Percentiles rank a stretch among this genome's conserved stretches.
phyloP scores from a whole-genome alignment of 177 flowering plant species.

The Vitis hybrid region DNA sequence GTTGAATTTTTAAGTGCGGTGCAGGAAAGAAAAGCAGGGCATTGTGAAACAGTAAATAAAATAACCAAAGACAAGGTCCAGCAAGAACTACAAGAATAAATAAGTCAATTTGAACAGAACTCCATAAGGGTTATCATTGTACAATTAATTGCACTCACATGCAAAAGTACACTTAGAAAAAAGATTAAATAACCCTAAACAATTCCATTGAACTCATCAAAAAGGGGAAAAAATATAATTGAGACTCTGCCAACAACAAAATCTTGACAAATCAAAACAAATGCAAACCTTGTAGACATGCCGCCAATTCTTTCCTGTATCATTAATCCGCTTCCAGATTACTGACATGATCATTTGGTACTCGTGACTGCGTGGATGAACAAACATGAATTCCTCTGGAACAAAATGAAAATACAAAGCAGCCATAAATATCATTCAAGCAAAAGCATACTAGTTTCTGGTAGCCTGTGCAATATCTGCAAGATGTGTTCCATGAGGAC shows the following conservation, averaged over 20 bases:
- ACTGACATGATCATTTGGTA: conserved; percentile 95
- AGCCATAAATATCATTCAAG: not conserved
- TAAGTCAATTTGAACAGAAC: too few relatives aligned
- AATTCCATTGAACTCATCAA: not conserved
- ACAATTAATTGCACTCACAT: not conserved
- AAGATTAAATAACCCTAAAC: not conserved
- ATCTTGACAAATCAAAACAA: not conserved
- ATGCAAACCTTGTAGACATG: conserved; percentile 92
- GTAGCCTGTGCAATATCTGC: conserved; percentile 96
- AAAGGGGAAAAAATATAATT: not conserved
- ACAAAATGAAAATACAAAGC: not conserved
- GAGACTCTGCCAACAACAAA: not conserved
- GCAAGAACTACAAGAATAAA: not conserved
- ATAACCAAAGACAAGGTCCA: not conserved
- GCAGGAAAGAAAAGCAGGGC: not conserved
- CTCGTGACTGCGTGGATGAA: conserved; percentile 66
- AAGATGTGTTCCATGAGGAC: conserved; percentile 95
- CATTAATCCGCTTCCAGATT: conserved; percentile 89
- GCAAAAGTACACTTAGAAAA: not conserved
- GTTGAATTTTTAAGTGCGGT: not conserved
- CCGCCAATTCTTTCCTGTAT: conserved; percentile 99
- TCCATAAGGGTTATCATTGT: not conserved
- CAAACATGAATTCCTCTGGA: conserved; percentile 6
- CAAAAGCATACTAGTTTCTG: conserved; percentile 71
- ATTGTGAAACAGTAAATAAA: not conserved